Percentiles rank a stretch among this genome's conserved stretches.
phyloP scores from a whole-genome alignment of 352 stramenopile genomes.

The Globisporangium middletonii region DNA sequence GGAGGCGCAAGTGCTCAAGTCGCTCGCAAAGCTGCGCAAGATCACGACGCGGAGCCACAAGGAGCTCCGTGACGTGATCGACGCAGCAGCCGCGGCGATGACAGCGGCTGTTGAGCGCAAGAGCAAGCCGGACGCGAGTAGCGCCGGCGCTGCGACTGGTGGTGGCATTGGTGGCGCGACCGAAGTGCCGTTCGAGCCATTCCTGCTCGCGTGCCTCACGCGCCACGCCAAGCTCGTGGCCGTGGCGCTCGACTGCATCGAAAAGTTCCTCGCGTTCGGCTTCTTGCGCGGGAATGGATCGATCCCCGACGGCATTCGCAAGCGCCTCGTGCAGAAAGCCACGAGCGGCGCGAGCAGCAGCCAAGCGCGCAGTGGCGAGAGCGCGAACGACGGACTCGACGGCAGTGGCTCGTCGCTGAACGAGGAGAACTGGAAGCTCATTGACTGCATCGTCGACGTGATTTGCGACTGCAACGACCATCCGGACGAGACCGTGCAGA shows the following conservation, averaged over 20 bases:
- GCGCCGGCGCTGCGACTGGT: neutral
- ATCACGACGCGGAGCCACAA: conserved; percentile 62
- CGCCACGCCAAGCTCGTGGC: conserved; percentile 73
- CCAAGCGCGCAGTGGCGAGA: conserved; percentile 1
- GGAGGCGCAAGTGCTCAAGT: conserved; percentile 66
- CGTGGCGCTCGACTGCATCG: conserved; percentile 82
- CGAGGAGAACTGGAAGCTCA: conserved; percentile 64
- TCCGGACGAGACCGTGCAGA: conserved; percentile 87
- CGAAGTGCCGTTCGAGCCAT: conserved; percentile 70
- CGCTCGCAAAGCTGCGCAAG: conserved; percentile 75
- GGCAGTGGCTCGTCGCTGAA: conserved; percentile 21
- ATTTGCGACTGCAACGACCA: conserved; percentile 90
- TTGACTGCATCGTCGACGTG: conserved; percentile 86
- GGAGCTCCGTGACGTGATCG: conserved; percentile 66
- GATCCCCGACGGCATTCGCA: conserved; percentile 58
- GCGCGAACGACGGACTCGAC: conserved; percentile 11
- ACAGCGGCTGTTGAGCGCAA: conserved; percentile 28
- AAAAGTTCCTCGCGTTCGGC: conserved; percentile 88
- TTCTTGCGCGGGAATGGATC: conserved; percentile 63
- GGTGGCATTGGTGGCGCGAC: conserved; percentile 22
- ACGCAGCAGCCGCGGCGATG: conserved; percentile 42
- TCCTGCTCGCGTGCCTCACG: conserved; percentile 66
- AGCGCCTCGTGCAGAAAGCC: conserved; percentile 58
- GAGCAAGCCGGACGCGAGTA: conserved; percentile 10
- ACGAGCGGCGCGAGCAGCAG: conserved; percentile 9